A percentile compares a stretch with the other conserved stretches of the same genome.
Evolutionary conservation across 2,329 filamentous ascomycete genomes (phyloP).

Genomic region (Penicillium psychrosexuale): DNA sequence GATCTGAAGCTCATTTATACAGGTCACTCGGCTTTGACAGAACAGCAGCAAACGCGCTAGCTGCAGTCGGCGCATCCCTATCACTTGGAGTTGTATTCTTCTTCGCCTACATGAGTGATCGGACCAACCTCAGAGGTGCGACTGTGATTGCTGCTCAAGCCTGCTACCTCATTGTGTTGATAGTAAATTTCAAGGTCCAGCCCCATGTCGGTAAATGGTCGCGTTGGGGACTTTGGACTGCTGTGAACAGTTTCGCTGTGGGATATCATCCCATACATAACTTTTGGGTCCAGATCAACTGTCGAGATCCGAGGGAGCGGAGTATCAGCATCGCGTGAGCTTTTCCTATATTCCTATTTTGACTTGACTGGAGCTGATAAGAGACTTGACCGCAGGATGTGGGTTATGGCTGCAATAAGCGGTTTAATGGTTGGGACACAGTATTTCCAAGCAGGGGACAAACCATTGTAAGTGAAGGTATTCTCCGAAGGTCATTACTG

Average conservation of each 20-base stretch:
- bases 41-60: not conserved
- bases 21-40: not conserved
- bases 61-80: not conserved
- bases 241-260: not conserved
- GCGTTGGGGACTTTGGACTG: not conserved
- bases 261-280: not conserved
- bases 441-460: not conserved
- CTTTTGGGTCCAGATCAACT: not conserved
- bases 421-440: not conserved
- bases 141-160: not conserved
- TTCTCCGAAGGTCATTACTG: not conserved
- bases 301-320: not conserved
- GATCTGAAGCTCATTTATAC: not conserved
- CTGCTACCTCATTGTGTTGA: not conserved
- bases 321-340: conserved; percentile 1
- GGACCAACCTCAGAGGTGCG: not conserved
- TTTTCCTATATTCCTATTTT: not conserved
- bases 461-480: not conserved
- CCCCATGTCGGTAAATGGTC: not conserved
- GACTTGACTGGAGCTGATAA: not conserved
- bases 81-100: not conserved
- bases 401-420: not conserved
- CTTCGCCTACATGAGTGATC: not conserved
- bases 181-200: not conserved
- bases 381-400: not conserved